Conservation (phyloP, 2,329 filamentous ascomycete genomes). For the Sclerotinia borealis region DNA sequence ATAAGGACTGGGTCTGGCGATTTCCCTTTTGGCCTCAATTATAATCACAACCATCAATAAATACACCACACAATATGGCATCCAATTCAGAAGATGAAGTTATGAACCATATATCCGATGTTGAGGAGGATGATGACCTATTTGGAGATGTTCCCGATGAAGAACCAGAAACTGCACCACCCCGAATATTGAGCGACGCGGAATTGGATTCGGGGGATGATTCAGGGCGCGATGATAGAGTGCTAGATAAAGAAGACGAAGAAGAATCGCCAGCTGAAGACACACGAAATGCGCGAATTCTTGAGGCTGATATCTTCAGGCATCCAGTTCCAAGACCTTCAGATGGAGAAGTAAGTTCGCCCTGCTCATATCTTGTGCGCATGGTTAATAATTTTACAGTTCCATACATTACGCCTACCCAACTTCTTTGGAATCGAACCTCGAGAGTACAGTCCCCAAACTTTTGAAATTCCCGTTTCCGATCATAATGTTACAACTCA, state of each 20-base stretch:
- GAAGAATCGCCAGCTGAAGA: conserved; percentile 42
- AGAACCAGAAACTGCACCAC: conserved; percentile 20
- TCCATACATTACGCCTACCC: conserved; percentile 66
- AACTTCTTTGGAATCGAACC: conserved; percentile 67
- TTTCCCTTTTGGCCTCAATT: not conserved
- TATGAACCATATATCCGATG: conserved; percentile 40
- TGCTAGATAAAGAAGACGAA: conserved; percentile 27
- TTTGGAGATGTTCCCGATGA: conserved; percentile 51
- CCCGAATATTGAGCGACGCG: conserved; percentile 48
- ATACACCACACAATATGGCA: conserved; percentile 14
- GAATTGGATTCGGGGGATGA: conserved; percentile 59
- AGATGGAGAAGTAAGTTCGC: conserved; percentile 55
- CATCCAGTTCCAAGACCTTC: conserved; percentile 66
- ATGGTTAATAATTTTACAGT: conserved; percentile 38
- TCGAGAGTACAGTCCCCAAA: conserved; percentile 57
- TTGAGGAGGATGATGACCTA: conserved; percentile 50
- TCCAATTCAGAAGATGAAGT: conserved; percentile 29
- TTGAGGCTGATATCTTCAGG: conserved; percentile 59
- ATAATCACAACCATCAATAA: not conserved
- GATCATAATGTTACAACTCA: conserved; percentile 46
- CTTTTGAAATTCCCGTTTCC: conserved; percentile 57
- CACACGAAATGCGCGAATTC: conserved; percentile 45
- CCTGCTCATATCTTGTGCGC: not conserved
- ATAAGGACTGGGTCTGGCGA: not conserved
- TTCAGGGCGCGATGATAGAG: conserved; percentile 57